Evolutionary conservation across 257 asterid species (phyloP).

Genomic region (Solanum sejunctum): DNA sequence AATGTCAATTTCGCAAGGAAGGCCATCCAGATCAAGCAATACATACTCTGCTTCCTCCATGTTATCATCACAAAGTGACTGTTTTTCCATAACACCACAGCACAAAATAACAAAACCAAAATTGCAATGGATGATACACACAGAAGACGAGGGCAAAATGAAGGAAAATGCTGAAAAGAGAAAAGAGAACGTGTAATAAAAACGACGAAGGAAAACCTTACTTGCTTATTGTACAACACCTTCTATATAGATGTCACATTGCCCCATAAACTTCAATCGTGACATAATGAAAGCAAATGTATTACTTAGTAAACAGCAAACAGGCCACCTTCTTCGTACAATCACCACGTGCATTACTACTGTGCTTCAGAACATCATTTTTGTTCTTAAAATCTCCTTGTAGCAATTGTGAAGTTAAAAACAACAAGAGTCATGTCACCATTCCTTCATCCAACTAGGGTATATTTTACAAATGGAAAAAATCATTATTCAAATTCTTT

Average conservation of each 20-base stretch:
- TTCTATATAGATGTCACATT: not conserved
- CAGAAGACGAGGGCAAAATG: not conserved
- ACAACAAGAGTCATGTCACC: not conserved
- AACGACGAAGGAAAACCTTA: not conserved
- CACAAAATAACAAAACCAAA: not conserved
- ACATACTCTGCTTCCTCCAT: slow-evolving; percentile 43
- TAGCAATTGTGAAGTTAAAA: not conserved
- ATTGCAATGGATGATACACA: not conserved
- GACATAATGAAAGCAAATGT: not conserved
- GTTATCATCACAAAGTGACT: not conserved
- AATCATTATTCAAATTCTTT: no score
- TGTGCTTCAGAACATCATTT: not conserved
- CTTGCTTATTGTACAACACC: not conserved
- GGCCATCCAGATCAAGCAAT: slow-evolving; percentile 47
- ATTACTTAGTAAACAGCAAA: not conserved
- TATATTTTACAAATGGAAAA: not conserved
- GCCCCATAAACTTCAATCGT: not conserved
- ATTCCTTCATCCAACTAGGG: not conserved
- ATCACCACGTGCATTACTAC: not conserved
- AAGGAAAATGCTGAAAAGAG: not conserved
- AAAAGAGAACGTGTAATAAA: not conserved
- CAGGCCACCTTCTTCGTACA: not conserved
- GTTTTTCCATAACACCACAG: not conserved
- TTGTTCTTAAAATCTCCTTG: not conserved
- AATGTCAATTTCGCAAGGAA: slow-evolving; percentile 30